A percentile compares a stretch with the other conserved stretches of the same genome.
These are phyloP conservation scores for Westerdykella aurantiaca DNA, from an alignment of 2,329 filamentous ascomycete genomes.

Conservation along the genomic window DNA sequence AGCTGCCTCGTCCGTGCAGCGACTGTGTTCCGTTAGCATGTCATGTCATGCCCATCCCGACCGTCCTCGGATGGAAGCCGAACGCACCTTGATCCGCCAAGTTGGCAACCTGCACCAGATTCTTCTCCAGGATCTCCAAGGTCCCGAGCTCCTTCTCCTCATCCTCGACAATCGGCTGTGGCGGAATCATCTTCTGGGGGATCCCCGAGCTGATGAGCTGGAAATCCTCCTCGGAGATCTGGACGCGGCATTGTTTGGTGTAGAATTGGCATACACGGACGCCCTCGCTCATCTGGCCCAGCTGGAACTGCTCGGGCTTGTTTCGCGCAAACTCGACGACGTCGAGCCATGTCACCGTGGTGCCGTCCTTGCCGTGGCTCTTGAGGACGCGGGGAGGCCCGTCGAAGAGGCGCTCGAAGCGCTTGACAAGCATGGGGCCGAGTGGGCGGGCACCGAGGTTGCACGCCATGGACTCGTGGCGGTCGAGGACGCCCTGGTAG, in stretches of 20 bases:
- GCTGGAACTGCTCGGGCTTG: constrained; percentile 70
- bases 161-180: constrained; percentile 76
- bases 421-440: constrained; percentile 75
- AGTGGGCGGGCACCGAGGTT: constrained; percentile 79
- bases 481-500: constrained; percentile 78
- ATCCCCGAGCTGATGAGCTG: constrained; percentile 76
- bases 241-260: constrained; percentile 72
- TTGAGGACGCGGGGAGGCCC: constrained; percentile 65
- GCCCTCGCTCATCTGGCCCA: constrained; percentile 64
- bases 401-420: constrained; percentile 81
- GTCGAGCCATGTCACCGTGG: constrained; percentile 72
- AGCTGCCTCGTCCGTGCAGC: constrained; percentile 69
- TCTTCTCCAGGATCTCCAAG: constrained; percentile 75
- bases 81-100: constrained; percentile 66
- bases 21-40: constrained; percentile 40
- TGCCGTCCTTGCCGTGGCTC: constrained; percentile 55
- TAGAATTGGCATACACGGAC: constrained; percentile 72
- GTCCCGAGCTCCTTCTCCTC: constrained; percentile 80
- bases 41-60: no score
- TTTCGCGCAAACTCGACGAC: constrained; percentile 77
- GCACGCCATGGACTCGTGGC: constrained; percentile 79
- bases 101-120: constrained; percentile 69
- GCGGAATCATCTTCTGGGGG: constrained; percentile 74
- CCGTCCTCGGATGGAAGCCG: not conserved
- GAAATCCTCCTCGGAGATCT: constrained; percentile 85